phyloP scores from a whole-genome alignment of 345 rosid species.

The Eutrema japonicum region DNA sequence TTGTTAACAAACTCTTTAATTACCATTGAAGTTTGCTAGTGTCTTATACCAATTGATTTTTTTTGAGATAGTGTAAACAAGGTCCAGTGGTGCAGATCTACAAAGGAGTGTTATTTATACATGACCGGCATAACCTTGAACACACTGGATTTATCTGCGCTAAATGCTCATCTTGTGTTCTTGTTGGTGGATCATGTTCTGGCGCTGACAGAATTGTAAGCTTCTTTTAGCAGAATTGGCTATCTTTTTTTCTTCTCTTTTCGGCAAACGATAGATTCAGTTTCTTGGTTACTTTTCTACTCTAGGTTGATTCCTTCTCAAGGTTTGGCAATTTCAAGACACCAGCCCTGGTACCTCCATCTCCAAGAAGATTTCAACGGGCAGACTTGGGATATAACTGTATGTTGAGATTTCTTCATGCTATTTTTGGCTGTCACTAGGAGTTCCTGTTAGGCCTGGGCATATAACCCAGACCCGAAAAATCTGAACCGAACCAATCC shows the following conservation, averaged over 20 bases:
- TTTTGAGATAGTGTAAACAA: constrained; percentile 68
- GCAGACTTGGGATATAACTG: constrained; percentile 66
- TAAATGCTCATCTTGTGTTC: constrained; percentile 64
- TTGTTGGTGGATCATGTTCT: constrained; percentile 75
- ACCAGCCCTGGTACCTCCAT: constrained; percentile 63
- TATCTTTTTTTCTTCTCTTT: constrained; percentile 7
- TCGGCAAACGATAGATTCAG: not conserved
- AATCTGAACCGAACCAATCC: no score
- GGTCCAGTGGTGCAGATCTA: constrained; percentile 83
- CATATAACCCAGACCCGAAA: no score
- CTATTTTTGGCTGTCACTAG: not conserved
- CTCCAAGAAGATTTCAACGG: constrained; percentile 74
- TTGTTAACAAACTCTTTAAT: constrained; percentile 8
- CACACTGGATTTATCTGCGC: constrained; percentile 87
- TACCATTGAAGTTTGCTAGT: not conserved
- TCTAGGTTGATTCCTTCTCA: constrained; percentile 65
- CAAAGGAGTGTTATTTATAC: constrained; percentile 66
- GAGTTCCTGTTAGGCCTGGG: not conserved
- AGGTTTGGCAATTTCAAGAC: constrained; percentile 58
- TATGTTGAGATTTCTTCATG: constrained; percentile 46
- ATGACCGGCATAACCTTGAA: constrained; percentile 85
- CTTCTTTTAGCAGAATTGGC: not conserved
- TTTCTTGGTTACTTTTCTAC: constrained; percentile 17
- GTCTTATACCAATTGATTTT: not conserved
- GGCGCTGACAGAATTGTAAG: constrained; percentile 66